These are phyloP conservation scores for Thelonectria rubi DNA, from an alignment of 2,329 filamentous ascomycete genomes.

Conservation along the genomic window DNA sequence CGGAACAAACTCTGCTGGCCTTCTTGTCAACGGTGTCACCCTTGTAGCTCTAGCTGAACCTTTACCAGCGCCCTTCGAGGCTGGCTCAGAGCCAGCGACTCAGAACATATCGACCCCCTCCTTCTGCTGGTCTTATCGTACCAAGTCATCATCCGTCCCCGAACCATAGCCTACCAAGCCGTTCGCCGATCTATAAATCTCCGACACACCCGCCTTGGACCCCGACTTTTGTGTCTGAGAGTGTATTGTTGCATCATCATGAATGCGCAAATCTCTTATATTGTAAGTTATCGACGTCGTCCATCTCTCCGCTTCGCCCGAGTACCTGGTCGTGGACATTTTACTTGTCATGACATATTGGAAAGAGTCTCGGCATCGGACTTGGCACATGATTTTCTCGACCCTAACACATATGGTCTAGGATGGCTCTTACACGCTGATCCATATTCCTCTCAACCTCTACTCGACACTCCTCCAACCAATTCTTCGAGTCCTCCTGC, in stretches of 20 bases:
- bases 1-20: conserved; percentile 34
- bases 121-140: conserved; percentile 27
- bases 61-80: conserved; percentile 28
- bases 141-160: conserved; percentile 14
- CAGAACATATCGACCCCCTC: conserved; percentile 28
- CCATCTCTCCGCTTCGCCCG: neutral
- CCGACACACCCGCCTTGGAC: neutral
- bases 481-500: conserved; percentile 85
- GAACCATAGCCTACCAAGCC: conserved; percentile 16
- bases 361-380: neutral
- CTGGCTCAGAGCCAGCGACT: conserved; percentile 33
- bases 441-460: conserved; percentile 86
- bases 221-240: conserved; percentile 7
- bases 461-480: conserved; percentile 84
- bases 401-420: conserved; percentile 54
- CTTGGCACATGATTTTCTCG: neutral
- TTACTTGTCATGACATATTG: conserved; percentile 8
- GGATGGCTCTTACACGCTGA: conserved; percentile 87
- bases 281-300: conserved; percentile 54
- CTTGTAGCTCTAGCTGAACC: conserved; percentile 32
- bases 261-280: conserved; percentile 66
- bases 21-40: conserved; percentile 30
- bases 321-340: neutral
- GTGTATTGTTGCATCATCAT: conserved; percentile 48
- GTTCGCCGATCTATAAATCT: conserved; percentile 22